Percentiles rank a stretch among this genome's conserved stretches.
These are phyloP conservation scores for Vigna reflexopilosa DNA, from an alignment of 306 rosid genomes.

Conservation along the genomic window DNA sequence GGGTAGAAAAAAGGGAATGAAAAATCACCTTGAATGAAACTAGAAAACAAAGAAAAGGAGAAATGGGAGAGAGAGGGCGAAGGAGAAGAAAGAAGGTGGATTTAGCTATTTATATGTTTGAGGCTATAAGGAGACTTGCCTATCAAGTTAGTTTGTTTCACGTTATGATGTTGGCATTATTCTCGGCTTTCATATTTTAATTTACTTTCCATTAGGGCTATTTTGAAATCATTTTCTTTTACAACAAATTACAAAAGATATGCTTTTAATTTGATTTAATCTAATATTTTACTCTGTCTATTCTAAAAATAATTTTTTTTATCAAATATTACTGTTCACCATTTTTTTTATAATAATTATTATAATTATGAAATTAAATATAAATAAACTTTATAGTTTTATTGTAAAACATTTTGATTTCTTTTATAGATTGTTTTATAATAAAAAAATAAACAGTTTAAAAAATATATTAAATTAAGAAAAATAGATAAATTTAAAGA, in stretches of 20 bases:
- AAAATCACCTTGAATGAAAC: slow-evolving; percentile 23
- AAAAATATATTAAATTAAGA: no score
- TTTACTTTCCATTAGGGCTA: not conserved
- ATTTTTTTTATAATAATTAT: no score
- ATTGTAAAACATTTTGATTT: no score
- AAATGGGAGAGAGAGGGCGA: not conserved
- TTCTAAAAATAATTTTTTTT: no score
- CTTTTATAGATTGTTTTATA: no score
- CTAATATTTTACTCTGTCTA: not conserved
- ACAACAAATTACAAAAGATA: not conserved
- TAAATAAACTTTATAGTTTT: no score
- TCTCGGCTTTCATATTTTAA: slow-evolving; percentile 27
- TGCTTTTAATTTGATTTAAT: not conserved
- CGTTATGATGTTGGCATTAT: slow-evolving; percentile 37
- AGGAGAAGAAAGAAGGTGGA: slow-evolving; percentile 33
- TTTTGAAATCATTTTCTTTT: not conserved
- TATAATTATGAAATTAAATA: no score
- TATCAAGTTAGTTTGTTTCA: slow-evolving; percentile 42
- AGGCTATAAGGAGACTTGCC: slow-evolving; percentile 42
- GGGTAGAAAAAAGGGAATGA: not conserved
- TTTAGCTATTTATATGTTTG: slow-evolving; percentile 52
- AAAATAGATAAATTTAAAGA: no score
- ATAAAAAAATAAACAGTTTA: no score
- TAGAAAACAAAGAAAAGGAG: slow-evolving; percentile 17
- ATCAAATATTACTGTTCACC: no score